A percentile compares a stretch with the other conserved stretches of the same genome.
These are phyloP conservation scores for Globisporangium okanoganense DNA, from an alignment of 352 stramenopile species.

Conservation along the genomic window DNA sequence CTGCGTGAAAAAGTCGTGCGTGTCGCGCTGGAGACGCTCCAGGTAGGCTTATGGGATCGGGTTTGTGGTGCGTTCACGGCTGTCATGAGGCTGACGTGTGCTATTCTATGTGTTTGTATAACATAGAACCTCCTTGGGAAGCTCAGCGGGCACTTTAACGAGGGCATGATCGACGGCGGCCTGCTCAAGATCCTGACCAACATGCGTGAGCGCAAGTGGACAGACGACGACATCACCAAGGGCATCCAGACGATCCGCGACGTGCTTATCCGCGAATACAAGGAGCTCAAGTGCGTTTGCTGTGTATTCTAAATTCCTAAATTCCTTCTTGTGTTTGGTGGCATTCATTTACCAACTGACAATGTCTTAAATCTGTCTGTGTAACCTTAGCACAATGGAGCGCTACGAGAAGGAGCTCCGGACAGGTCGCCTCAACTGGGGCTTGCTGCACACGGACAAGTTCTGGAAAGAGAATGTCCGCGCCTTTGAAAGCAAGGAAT, in stretches of 20 bases:
- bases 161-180: conserved; percentile 96
- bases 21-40: conserved; percentile 91
- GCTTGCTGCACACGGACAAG: conserved; percentile 95
- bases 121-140: conserved; percentile 81
- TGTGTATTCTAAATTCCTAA: not conserved
- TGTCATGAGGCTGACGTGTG: not conserved
- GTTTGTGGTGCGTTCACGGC: not conserved
- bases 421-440: conserved; percentile 94
- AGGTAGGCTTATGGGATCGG: conserved; percentile 29
- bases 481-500: conserved; percentile 96
- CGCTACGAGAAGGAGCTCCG: conserved; percentile 96
- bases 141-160: conserved; percentile 77
- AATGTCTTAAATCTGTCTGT: not conserved
- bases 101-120: not conserved
- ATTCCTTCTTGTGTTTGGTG: not conserved
- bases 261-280: conserved; percentile 84
- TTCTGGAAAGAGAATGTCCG: conserved; percentile 99
- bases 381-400: conserved; percentile 88
- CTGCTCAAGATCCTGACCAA: conserved; percentile 94
- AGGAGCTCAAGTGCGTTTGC: conserved; percentile 77
- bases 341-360: not conserved
- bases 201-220: conserved; percentile 93
- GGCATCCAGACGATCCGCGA: conserved; percentile 73
- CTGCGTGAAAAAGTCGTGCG: conserved; percentile 96
- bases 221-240: conserved; percentile 93